Evolutionary conservation across 768 basidiomycete genomes (phyloP), one percentile per base, ranked within the genome.

Genomic region (Termitomyces titanicus): DNA sequence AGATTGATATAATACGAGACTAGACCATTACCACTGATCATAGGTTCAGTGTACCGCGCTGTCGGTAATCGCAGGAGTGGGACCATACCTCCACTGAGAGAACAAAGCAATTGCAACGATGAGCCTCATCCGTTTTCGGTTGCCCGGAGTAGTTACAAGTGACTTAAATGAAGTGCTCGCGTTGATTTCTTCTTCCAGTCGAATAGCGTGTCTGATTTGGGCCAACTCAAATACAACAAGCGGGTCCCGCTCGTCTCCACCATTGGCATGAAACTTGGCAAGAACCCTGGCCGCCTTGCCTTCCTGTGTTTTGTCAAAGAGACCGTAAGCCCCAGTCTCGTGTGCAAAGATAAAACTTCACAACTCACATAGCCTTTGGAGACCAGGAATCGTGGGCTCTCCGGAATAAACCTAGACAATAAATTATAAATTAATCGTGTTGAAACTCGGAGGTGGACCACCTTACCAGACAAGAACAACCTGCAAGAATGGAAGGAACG

Each of bases 1-100:
- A 85, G 70, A 58, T 85, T 81, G 60, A 91, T 86, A 64, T 90
- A 91, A 67, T 86, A 88, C 1, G 85, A 85, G 1, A 88, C 81
- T 31, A 89, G 70, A 15, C 86, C 87, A 51, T 87, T 88, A 1
- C 85, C 85, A 48, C 84, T 83, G 53, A 33, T 27, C 12, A 39
- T 33, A 17, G 25, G 11, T 1, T 44, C 31, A 58, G 43, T 46
- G 55, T 56, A 45, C 37, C 11, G 34, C 34, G 12, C 24, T 27
- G 29, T 22, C 25, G 52, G 20, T 53, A 11, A 50, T n/a, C 25
- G 12, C 9, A 25, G 20, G 24, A 40, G 24, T 53, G 2, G 22
- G 24, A 2, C 51, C 73, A 40, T 51, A 83, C 81, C 82, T 84
- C 89, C 87, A 90, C 57, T 92, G 89, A 0, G 85, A 85, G 67